Percentiles rank a stretch among this genome's conserved stretches.
These are phyloP conservation scores for Camellia granthamiana DNA, from an alignment of 148 eudicot species.

Conservation along the genomic window DNA sequence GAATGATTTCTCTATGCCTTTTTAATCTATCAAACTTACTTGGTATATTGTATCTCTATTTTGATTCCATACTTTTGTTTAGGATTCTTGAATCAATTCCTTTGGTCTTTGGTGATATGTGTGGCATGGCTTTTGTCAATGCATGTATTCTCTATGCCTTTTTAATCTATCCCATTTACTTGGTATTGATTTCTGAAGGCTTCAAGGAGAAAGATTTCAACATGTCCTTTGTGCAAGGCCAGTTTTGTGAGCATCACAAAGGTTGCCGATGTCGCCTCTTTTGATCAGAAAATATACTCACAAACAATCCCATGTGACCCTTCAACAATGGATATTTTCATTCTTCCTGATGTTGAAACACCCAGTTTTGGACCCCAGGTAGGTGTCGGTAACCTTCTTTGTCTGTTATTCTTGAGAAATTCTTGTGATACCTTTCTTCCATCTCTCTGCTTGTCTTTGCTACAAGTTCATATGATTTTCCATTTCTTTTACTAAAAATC, in stretches of 20 bases:
- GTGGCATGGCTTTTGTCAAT: not conserved
- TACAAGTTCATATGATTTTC: not conserved
- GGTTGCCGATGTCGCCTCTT: constrained; percentile 57
- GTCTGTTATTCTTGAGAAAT: not conserved
- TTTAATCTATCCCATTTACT: not conserved
- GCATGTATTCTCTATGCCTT: not conserved
- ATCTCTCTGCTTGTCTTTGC: not conserved
- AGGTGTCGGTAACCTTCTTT: constrained; percentile 4
- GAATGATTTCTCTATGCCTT: too few relatives aligned
- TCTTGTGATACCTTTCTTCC: not conserved
- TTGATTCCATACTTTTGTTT: too few relatives aligned
- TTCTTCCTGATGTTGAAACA: constrained; percentile 51
- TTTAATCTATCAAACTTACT: too few relatives aligned
- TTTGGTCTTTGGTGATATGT: not conserved
- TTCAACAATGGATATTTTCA: constrained; percentile 44
- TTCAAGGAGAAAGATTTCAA: constrained; percentile 49
- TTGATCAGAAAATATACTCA: constrained; percentile 82
- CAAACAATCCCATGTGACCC: constrained; percentile 63
- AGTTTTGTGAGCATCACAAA: constrained; percentile 58
- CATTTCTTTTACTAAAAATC: not conserved
- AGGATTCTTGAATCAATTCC: not conserved
- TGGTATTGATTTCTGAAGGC: constrained; percentile 33
- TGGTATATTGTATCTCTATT: too few relatives aligned
- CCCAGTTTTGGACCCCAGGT: constrained; percentile 35
- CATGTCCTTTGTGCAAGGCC: constrained; percentile 87